Conservation (phyloP, 139 green algal genomes). For the Helicosporidium sp. region DNA sequence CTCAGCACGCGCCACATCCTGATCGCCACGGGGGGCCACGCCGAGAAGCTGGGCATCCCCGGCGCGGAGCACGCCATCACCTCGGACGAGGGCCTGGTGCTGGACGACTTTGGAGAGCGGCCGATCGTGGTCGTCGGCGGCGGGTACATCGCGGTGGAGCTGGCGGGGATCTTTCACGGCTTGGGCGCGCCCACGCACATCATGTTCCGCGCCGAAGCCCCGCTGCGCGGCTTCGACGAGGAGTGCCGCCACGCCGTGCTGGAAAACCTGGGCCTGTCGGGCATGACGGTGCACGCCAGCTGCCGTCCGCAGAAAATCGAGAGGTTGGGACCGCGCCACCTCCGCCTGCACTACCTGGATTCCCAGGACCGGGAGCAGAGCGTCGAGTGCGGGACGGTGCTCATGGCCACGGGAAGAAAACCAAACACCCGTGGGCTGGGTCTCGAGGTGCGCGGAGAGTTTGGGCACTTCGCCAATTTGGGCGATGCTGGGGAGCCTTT, state of each 20-base stretch:
- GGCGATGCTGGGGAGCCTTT: no score
- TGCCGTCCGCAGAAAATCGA: slow-evolving; percentile 8
- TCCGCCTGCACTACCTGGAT: slow-evolving; percentile 2
- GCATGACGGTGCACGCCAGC: slow-evolving; percentile 2
- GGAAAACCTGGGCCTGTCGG: slow-evolving; percentile 15
- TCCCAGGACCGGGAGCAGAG: neutral
- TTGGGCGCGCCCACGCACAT: slow-evolving; percentile 69
- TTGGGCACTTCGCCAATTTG: no score
- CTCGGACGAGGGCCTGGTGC: slow-evolving; percentile 73
- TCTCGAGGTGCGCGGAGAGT: slow-evolving; percentile 6
- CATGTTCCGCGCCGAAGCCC: slow-evolving; percentile 39
- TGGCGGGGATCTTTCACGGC: slow-evolving; percentile 78
- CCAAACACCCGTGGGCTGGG: slow-evolving; percentile 17
- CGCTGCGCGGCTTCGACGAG: slow-evolving; percentile 36
- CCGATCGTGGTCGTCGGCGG: slow-evolving; percentile 66
- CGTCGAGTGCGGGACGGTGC: slow-evolving; percentile 7
- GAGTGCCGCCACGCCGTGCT: slow-evolving; percentile 14
- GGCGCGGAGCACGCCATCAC: slow-evolving; percentile 67
- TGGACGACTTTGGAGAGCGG: slow-evolving; percentile 34
- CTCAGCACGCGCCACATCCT: slow-evolving; percentile 68
- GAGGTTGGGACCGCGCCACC: neutral
- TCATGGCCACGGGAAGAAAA: slow-evolving; percentile 14
- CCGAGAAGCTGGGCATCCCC: slow-evolving; percentile 46
- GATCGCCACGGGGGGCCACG: slow-evolving; percentile 64
- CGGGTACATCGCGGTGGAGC: slow-evolving; percentile 95